Evolutionary conservation across 306 rosid genomes (phyloP), one percentile per base, ranked within the genome.

Genomic region (Sindora glabra): DNA sequence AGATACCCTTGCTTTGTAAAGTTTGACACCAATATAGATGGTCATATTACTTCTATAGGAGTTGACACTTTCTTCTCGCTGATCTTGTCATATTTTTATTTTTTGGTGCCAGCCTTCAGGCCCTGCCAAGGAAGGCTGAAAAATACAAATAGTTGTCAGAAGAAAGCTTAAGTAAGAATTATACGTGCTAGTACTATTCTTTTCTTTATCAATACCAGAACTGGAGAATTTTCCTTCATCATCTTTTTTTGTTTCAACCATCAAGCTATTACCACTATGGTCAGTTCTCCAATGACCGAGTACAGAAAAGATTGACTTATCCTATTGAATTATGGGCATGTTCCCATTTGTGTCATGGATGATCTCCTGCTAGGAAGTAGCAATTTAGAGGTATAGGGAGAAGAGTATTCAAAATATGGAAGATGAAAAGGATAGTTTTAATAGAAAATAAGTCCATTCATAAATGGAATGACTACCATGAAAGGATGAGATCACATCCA

Each of bases 71-170:
- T 94, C 61, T 90, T 94, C 84, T 94, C 97, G 64, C 99, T 94
- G 55, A 94, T 94, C 78, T 79, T 89, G 48, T 94, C 99, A 39
- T 94, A 94, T 50, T 94, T 94, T 53, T 94, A 97, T 74, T 94
- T 94, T 74, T 94, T 94, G 36, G 84, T 94, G 78, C 99, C 99
- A 46, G 99, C 99, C 77, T 69, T 94, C 53, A 94, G 70, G 60
- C 99, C 99, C 68, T 94, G 99, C 99, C 99, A 94, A 25, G 99
- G 99, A 76, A 94, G 99, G 81, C 99, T 94, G 80, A 54, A 65
- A 65, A 39, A 38, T 55, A 27, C 67, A 51, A 68, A 63, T 53
- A 36, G 32, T 8, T n/a, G 66, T 23, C 59, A 39, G 23, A 27
- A 26, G 39, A 50, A 68, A 58, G 62, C 59, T 39, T 22, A 52